Percentiles rank a stretch among this genome's conserved stretches.
Conservation (phyloP, 371 early-diverging fungal genomes). For the Phascolomyces articulosus region DNA sequence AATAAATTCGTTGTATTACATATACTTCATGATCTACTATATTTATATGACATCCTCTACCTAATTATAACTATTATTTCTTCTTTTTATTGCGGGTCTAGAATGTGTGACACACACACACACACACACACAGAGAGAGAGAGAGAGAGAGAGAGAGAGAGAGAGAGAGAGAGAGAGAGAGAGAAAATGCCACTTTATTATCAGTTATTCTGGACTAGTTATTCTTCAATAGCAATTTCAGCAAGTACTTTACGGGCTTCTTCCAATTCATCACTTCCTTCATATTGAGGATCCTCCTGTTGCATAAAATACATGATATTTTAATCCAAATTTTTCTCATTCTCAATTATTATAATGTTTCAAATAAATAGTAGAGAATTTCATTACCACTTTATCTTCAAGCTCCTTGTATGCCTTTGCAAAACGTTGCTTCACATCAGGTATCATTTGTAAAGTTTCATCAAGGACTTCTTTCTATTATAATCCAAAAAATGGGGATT, state of each 20-base stretch:
- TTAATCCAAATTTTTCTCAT: background rate
- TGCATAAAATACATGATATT: background rate
- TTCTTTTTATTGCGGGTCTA: no score
- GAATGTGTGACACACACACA: no score
- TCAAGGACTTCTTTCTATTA: conserved; percentile 74
- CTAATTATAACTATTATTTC: no score
- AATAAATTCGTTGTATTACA: no score
- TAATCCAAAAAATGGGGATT: background rate
- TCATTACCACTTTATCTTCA: conserved; percentile 39
- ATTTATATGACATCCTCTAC: no score
- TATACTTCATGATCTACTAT: no score
- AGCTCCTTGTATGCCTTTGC: conserved; percentile 63
- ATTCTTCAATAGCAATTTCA: conserved; percentile 23
- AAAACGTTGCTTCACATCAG: conserved; percentile 69
- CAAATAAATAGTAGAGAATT: background rate
- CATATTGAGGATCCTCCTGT: conserved; percentile 46
- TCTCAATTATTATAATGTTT: background rate
- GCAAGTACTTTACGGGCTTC: conserved; percentile 44
- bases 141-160: no score
- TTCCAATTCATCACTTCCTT: conserved; percentile 41
- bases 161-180: no score
- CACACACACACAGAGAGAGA: no score
- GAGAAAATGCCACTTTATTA: no score
- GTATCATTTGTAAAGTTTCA: conserved; percentile 77
- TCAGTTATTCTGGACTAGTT: no score